These are phyloP conservation scores for Penicillium griseofulvum DNA, from an alignment of 2,329 filamentous ascomycete genomes.

Conservation along the genomic window DNA sequence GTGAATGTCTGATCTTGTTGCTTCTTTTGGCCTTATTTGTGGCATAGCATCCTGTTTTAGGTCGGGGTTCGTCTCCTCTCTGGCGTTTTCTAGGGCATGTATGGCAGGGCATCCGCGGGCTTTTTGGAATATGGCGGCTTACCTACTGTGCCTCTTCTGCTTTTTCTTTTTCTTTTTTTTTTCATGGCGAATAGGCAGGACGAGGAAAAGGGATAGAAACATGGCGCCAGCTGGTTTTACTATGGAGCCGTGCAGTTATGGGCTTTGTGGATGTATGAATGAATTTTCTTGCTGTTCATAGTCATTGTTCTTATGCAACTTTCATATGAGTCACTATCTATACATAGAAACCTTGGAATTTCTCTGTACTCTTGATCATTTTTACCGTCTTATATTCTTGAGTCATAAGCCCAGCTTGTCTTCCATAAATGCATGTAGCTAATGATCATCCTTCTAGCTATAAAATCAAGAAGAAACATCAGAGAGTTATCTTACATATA, in stretches of 20 bases:
- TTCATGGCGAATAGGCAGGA: conserved; percentile 2
- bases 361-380: not conserved
- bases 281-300: conserved; percentile 1
- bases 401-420: too few relatives aligned
- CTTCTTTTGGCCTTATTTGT: not conserved
- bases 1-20: not conserved
- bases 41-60: conserved; percentile 3
- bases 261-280: conserved; percentile 3
- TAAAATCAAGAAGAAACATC: not conserved
- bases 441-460: not conserved
- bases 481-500: too few relatives aligned
- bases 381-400: not conserved
- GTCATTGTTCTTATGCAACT: not conserved
- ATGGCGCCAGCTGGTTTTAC: conserved; percentile 7
- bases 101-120: conserved; percentile 1
- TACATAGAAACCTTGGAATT: not conserved
- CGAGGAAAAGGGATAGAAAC: conserved; percentile 6
- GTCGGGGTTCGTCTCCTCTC: not conserved
- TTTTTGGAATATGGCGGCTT: not conserved
- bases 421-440: not conserved
- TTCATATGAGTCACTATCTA: not conserved
- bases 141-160: not conserved
- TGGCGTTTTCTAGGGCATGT: conserved; percentile 9
- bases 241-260: not conserved
- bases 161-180: not conserved